These are phyloP conservation scores for Sphaerobolus stellatus DNA, from an alignment of 1,284 basidiomycete species.

Conservation along the genomic window DNA sequence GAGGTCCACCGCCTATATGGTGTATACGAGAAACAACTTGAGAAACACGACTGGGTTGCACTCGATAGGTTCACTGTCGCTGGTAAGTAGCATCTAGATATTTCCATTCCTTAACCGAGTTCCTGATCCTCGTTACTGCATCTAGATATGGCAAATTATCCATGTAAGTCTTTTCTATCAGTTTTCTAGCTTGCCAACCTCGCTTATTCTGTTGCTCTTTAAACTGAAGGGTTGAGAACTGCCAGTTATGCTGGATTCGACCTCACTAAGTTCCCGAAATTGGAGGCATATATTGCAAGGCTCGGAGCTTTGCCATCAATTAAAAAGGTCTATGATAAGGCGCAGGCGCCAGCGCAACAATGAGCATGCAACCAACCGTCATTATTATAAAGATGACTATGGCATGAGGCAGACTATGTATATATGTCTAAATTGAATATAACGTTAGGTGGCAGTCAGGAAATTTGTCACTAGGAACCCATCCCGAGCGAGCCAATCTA, in stretches of 20 bases:
- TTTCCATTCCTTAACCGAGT: background rate
- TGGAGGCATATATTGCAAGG: background rate
- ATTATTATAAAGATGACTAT: too few species aligned
- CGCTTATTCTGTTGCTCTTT: background rate
- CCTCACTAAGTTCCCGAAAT: background rate
- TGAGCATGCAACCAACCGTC: too few species aligned
- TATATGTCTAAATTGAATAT: too few species aligned
- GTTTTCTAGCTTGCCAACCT: background rate
- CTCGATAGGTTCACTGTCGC: background rate
- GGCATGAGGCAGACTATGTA: too few species aligned
- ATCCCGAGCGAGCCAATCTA: too few species aligned
- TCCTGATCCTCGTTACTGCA: background rate
- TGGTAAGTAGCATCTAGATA: background rate
- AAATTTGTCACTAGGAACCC: too few species aligned
- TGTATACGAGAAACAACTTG: background rate
- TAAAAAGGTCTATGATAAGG: constrained; percentile 1
- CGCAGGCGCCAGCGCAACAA: too few species aligned
- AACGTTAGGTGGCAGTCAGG: too few species aligned
- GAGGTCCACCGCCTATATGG: background rate
- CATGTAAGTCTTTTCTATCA: background rate
- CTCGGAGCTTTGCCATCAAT: background rate
- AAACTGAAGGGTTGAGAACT: constrained; percentile 5
- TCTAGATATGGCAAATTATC: constrained; percentile 9
- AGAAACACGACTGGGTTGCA: background rate
- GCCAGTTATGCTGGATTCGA: background rate